Evolutionary conservation across 345 rosid genomes (phyloP).

Genomic region (Syzygium oleosum): DNA sequence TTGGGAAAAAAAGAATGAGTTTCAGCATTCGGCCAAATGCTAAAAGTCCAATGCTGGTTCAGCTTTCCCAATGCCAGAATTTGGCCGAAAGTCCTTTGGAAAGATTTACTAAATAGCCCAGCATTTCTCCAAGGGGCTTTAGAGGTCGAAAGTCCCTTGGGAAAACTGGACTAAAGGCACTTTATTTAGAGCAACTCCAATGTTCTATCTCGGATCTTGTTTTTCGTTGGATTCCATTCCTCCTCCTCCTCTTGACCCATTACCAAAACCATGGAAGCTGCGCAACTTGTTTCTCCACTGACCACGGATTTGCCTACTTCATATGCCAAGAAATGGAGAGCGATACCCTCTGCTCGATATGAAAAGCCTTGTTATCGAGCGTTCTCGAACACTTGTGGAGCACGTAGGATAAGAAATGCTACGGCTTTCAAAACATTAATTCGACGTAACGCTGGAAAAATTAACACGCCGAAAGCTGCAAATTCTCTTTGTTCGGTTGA

Average conservation of each 20-base stretch:
- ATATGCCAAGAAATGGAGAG: not conserved
- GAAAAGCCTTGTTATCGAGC: not conserved
- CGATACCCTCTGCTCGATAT: not conserved
- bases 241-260: not conserved
- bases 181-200: not conserved
- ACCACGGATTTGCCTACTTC: not conserved
- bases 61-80: no score
- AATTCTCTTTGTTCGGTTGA: not conserved
- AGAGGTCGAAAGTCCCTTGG: no score
- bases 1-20: no score
- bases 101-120: no score
- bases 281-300: not conserved
- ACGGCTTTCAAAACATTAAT: not conserved
- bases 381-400: not conserved
- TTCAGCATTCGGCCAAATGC: no score
- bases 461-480: not conserved
- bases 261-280: not conserved
- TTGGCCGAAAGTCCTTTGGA: no score
- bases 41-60: no score
- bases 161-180: no score
- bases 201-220: not conserved
- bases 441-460: not conserved
- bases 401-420: not conserved
- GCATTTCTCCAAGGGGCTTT: no score
- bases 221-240: not conserved